Base-by-base conservation (phyloP, 106 monocot genomes). In the Dioscorea alata region DNA sequence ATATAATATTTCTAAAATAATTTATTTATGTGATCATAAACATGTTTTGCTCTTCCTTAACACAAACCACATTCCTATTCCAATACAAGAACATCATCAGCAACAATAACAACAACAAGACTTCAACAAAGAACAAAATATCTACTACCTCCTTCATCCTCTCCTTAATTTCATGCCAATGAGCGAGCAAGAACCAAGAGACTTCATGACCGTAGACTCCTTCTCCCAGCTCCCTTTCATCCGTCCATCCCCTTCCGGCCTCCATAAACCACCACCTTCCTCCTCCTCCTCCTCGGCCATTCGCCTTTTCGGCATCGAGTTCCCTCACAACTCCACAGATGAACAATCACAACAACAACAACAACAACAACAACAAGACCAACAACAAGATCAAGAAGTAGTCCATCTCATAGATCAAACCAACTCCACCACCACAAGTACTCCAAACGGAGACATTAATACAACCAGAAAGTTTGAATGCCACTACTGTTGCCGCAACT, bases 211-310 rank as follows among this genome's bases (percentile, higher is more conserved):
- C 23, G 91, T 96, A 15, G 82, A 84, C 65, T 71, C 88, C 83
- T 96, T 96, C 86, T 88, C 95, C 4, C 91, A 96, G 79, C 84
- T 96, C 48, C 95, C 95, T 0, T 91, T 96, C 76, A 81, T 82
- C 70, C 83, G 86, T 4, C 75, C 91, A 0, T 61, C 82, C 0
- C 31, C 80, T 12, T 35, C 64, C n/a, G n/a, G n/a, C 6, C 49
- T 56, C 18, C 73, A 73, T 12, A 76, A 70, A 23, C 66, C 71
- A 23, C 33, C 80, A 34, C 28, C 28, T 28, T n/a, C 50, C 18
- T 6, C 74, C 63, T n/a, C 71, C 78, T 72, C 79, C 63, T n/a
- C 71, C 78, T 72, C 79, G 33, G 48, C 73, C 63, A 78, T 91
- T 50, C 81, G 84, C 19, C 82, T 91, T 65, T 91, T 91, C 62